phyloP scores from a whole-genome alignment of 1,139 yeast species.

The Suhomyces chickasaworum region DNA sequence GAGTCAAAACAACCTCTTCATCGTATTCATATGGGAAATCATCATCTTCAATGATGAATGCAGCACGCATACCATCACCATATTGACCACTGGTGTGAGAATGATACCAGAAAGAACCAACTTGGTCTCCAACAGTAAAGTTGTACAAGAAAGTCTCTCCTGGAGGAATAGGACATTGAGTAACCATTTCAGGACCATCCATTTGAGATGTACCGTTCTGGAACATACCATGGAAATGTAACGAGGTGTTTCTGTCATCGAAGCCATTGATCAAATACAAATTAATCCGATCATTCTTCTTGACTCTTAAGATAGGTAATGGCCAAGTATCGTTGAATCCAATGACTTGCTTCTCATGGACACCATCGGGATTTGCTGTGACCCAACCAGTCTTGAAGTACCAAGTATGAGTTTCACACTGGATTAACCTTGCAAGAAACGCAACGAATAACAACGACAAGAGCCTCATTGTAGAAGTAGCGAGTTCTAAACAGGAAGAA shows the following conservation, averaged over 20 bases:
- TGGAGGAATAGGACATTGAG: conserved; percentile 87
- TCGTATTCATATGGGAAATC: conserved; percentile 65
- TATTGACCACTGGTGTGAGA: conserved; percentile 85
- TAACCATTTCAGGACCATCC: conserved; percentile 88
- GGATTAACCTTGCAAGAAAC: conserved; percentile 20
- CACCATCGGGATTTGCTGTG: conserved; percentile 74
- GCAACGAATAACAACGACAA: conserved; percentile 22
- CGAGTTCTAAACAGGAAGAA: conserved; percentile 11
- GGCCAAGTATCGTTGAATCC: conserved; percentile 88
- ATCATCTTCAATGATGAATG: conserved; percentile 64
- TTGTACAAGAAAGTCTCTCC: conserved; percentile 70
- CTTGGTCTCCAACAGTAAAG: conserved; percentile 79
- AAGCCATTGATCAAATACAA: conserved; percentile 72
- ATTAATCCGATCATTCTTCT: conserved; percentile 74
- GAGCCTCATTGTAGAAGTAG: conserved; percentile 20
- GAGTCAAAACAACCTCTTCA: conserved; percentile 66
- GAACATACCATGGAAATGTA: conserved; percentile 93
- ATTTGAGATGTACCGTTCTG: conserved; percentile 69
- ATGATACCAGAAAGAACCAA: conserved; percentile 94
- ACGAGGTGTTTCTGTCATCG: conserved; percentile 63
- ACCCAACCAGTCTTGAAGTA: conserved; percentile 79
- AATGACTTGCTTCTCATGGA: conserved; percentile 61
- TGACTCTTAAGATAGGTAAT: conserved; percentile 72
- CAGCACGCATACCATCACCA: conserved; percentile 89
- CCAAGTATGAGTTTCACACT: conserved; percentile 62